Base-by-base conservation (phyloP, 202 grass and related monocot species). In the Zoysia matrella region DNA sequence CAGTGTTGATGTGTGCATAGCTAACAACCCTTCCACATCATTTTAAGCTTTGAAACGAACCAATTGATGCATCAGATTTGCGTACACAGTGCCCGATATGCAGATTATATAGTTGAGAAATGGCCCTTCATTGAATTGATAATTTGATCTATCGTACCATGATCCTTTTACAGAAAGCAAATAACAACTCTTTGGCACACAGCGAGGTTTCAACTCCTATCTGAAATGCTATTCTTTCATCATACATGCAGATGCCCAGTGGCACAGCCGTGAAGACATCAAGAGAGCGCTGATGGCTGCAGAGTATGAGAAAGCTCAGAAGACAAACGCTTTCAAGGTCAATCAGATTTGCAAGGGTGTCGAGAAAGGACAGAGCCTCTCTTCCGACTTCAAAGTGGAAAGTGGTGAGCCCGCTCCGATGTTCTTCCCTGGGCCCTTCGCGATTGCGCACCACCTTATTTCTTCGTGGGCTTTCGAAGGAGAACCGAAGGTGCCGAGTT, bases 401-500 rank as follows among this genome's bases (percentile, higher is more conserved):
- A 94, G 81, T 68, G 77, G 84, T 14, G 92, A 99, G 46, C 52
- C 89, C 46, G 84, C 81, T 51, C 80, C 86, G 1, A 92, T 99
- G 89, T 99, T 95, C 8, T 56, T 99, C 69, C 96, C 96, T 14
- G 96, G 93, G 14, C 96, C 96, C 0, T 95, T 65, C 47, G 92
- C 96, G 45, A 95, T 99, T 11, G 96, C 93, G 10, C 92, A 99
- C 22, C 96, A 95, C 77, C 90, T 99, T 18, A 95, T 95, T 48
- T 93, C 96, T 11, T 77, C 96, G 11, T 99, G 96, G 96, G 90
- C 86, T 83, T 90, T 90, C 1, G 83, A 88, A 43, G 89, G 77
- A 41, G 71, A 15, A 42, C 87, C 86, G 0, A 85, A 90, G 74
- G 30, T 81, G 47, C 80, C 90, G 10, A 90, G 90, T 76, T 95